Percentiles rank a stretch among this genome's conserved stretches.
phyloP scores from a whole-genome alignment of 2,329 filamentous ascomycete species.

The Nemania diffusa region DNA sequence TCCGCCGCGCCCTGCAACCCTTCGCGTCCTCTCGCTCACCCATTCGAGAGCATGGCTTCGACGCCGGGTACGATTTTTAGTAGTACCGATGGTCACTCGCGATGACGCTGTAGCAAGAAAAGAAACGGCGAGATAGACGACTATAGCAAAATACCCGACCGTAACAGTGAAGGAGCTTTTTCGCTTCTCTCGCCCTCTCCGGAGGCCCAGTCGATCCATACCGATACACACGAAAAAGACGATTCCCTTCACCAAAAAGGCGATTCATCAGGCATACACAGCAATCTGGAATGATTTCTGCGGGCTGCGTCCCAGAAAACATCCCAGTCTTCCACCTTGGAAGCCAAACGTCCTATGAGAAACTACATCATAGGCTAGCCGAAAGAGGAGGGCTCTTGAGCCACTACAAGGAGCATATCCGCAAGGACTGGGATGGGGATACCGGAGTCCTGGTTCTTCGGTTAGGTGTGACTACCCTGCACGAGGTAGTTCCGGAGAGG shows the following conservation, averaged over 20 bases:
- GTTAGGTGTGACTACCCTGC: background rate
- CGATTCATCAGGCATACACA: background rate
- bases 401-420: slow-evolving; percentile 22
- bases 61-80: no score
- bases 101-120: no score
- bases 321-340: background rate
- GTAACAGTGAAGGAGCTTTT: no score
- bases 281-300: slow-evolving; percentile 3
- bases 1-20: no score
- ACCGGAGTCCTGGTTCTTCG: background rate
- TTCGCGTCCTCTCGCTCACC: no score
- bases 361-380: slow-evolving; percentile 57
- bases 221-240: background rate
- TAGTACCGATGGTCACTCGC: no score
- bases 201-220: no score
- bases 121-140: no score
- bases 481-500: background rate
- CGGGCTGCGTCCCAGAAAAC: background rate
- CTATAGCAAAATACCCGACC: no score
- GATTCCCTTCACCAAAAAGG: background rate
- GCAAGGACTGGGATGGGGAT: slow-evolving; percentile 5
- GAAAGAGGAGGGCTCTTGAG: background rate
- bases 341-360: background rate
- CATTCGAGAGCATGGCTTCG: no score
- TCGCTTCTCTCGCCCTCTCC: no score